A percentile compares a stretch with the other conserved stretches of the same genome.
phyloP scores from a whole-genome alignment of 2,329 filamentous ascomycete species.

The Aspergillus novofumigatus region DNA sequence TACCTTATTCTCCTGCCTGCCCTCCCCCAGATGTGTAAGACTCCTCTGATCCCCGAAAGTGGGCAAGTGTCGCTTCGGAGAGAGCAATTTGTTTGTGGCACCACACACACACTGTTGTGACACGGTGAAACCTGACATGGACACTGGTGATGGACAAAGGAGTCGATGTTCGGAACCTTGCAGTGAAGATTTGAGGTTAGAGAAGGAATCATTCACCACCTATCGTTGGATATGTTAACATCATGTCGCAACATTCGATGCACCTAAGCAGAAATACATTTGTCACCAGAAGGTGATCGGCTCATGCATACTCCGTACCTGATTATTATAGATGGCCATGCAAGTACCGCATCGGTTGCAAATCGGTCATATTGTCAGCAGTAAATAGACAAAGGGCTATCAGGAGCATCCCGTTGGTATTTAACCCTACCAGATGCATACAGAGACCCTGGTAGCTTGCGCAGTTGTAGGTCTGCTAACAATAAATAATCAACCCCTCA shows the following conservation, averaged over 20 bases:
- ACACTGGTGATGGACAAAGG: background rate
- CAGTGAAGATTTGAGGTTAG: background rate
- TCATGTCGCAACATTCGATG: too few relatives aligned
- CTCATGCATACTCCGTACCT: background rate
- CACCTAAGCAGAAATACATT: too few relatives aligned
- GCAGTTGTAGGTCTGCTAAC: background rate
- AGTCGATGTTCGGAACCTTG: background rate
- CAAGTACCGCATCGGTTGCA: background rate
- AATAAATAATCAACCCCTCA: background rate
- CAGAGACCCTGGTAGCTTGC: background rate
- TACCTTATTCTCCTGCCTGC: background rate
- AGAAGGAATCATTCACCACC: background rate
- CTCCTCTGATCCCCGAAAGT: background rate
- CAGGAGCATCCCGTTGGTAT: background rate
- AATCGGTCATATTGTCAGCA: background rate
- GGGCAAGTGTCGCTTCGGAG: background rate
- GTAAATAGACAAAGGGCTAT: background rate
- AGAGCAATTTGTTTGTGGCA: background rate
- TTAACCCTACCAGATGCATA: background rate
- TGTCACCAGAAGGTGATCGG: too few relatives aligned
- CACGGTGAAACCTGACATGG: background rate
- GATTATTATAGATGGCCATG: background rate
- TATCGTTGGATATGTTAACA: background rate
- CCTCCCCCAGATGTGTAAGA: background rate
- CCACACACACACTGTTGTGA: background rate